These are phyloP conservation scores for Sporothrix schenckii DNA, from an alignment of 2,329 filamentous ascomycete genomes.

Conservation along the genomic window DNA sequence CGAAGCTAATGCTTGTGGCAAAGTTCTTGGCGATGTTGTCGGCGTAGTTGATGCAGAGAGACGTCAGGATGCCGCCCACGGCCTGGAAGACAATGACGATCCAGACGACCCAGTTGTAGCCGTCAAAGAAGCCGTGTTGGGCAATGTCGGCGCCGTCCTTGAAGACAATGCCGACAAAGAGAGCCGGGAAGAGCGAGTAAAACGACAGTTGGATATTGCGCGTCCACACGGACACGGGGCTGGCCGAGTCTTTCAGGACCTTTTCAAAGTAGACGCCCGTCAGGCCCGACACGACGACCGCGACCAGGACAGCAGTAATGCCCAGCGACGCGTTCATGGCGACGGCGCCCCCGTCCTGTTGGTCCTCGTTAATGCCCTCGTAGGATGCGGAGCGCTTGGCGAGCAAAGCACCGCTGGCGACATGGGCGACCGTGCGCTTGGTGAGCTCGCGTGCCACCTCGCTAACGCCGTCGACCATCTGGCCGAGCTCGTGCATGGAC, in stretches of 20 bases:
- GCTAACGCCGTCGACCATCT: constrained; percentile 57
- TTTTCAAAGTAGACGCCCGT: constrained; percentile 90
- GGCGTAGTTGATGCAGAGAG: constrained; percentile 77
- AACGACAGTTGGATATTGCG: constrained; percentile 93
- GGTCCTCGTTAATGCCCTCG: constrained; percentile 76
- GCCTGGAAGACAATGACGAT: constrained; percentile 80
- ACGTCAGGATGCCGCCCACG: constrained; percentile 79
- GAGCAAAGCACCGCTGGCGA: constrained; percentile 48
- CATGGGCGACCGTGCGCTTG: constrained; percentile 48
- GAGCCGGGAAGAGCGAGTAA: constrained; percentile 87
- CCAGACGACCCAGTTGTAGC: constrained; percentile 94
- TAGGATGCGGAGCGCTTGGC: constrained; percentile 81
- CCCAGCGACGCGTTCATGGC: constrained; percentile 79
- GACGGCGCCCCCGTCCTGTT: constrained; percentile 48
- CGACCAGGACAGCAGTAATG: constrained; percentile 73
- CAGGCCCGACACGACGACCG: constrained; percentile 78
- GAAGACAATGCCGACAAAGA: constrained; percentile 83
- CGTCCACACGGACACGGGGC: constrained; percentile 81
- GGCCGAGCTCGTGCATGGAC: constrained; percentile 74
- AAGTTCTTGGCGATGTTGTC: constrained; percentile 95
- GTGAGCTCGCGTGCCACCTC: constrained; percentile 57
- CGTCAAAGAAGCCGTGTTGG: constrained; percentile 86
- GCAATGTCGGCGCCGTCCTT: constrained; percentile 84
- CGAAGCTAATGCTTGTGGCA: constrained; percentile 87
- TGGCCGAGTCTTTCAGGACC: constrained; percentile 81